Conservation (phyloP, 2,329 filamentous ascomycete species). For the Xylariaceae sp. region DNA sequence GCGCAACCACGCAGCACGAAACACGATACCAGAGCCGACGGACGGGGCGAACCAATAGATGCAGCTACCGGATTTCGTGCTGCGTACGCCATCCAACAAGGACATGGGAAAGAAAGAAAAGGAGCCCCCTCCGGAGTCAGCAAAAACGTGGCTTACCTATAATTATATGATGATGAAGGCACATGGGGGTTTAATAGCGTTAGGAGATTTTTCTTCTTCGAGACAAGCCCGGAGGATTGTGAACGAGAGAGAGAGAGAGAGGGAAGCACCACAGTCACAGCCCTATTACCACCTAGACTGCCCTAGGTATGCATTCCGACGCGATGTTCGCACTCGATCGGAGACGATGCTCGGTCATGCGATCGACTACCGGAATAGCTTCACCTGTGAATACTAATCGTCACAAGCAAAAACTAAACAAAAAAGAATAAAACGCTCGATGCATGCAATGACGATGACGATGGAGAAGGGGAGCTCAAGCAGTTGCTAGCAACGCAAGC, state of each 20-base stretch:
- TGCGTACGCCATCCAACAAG: too few relatives aligned
- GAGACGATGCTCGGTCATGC: conserved; percentile 7
- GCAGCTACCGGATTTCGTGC: not conserved
- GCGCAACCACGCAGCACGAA: not conserved
- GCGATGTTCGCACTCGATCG: conserved; percentile 7
- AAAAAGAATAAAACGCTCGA: too few relatives aligned
- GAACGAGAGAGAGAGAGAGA: not conserved
- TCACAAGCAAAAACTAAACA: too few relatives aligned
- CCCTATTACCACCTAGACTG: not conserved
- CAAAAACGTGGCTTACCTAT: conserved; percentile 11
- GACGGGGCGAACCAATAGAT: not conserved
- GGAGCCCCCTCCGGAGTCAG: not conserved
- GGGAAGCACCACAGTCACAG: not conserved
- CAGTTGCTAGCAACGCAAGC: not conserved
- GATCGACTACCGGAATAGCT: too few relatives aligned
- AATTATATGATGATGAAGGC: not conserved
- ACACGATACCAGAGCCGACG: not conserved
- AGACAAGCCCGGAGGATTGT: not conserved
- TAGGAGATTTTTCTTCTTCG: not conserved
- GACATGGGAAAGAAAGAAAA: not conserved
- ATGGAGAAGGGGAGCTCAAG: too few relatives aligned
- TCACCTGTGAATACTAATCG: too few relatives aligned
- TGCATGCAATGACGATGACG: too few relatives aligned
- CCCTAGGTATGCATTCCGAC: not conserved
- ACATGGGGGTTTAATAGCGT: too few relatives aligned